phyloP scores from a whole-genome alignment of 306 rosid genomes.

The Carpinus fangiana region DNA sequence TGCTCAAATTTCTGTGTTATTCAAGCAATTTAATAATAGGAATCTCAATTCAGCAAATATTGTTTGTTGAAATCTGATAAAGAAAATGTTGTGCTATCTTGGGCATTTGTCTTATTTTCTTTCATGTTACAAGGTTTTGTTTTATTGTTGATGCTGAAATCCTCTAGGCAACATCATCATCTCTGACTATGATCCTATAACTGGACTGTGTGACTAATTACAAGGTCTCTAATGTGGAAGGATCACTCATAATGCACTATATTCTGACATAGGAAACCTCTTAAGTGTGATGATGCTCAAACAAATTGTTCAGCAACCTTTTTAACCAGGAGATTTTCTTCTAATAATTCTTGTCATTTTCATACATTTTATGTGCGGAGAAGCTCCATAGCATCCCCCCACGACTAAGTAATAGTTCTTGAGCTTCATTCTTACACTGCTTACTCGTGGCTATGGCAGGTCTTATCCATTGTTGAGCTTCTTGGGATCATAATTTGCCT shows the following conservation, averaged over 20 bases:
- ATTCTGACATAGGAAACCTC: neutral
- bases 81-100: too few species aligned
- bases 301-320: neutral
- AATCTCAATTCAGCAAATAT: too few species aligned
- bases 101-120: neutral
- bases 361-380: neutral
- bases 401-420: neutral
- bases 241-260: neutral
- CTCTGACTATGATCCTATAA: neutral
- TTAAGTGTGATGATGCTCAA: neutral
- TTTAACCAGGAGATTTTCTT: neutral
- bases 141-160: too few species aligned
- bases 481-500: slow-evolving; percentile 45
- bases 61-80: too few species aligned
- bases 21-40: too few species aligned
- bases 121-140: neutral
- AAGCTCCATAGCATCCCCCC: neutral
- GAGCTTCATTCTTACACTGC: neutral
- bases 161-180: neutral
- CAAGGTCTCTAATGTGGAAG: neutral
- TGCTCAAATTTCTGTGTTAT: too few species aligned
- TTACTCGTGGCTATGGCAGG: slow-evolving; percentile 28
- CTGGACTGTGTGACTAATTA: neutral
- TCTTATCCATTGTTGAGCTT: slow-evolving; percentile 40
- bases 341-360: neutral